Evolutionary conservation across 257 asterid genomes (phyloP), one percentile per base, ranked within the genome.

Genomic region (Solanum stenotomum): DNA sequence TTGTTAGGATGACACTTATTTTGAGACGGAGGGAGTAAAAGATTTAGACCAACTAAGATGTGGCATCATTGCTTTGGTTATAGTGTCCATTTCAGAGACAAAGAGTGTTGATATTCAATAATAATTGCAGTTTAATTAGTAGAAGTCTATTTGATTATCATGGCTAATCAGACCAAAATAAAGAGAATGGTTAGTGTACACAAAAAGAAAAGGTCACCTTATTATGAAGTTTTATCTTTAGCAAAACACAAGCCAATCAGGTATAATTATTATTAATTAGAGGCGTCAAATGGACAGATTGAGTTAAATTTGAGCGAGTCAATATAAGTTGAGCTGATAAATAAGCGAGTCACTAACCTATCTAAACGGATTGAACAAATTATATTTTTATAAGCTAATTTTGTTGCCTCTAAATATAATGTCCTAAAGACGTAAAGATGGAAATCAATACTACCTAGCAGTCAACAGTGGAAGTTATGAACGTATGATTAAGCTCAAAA

Each of bases 331-430:
- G 25, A 56, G 4, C 25, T 56, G 2, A 56, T 56, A 56, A 42
- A 42, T 56, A 0, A 56, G 1, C n/a, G 2, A 6, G 11, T 56
- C 2, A 20, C 14, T 23, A n/a, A n/a, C 4, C 2, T 11, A 65
- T 1, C 2, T 2, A n/a, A 23, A 63, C 0, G 6, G 1, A 10
- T n/a, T 10, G 15, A 0, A 59, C 27, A 1, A n/a, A 65, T n/a
- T n/a, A 10, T n/a, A 5, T n/a, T 65, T n/a, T 65, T 0, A 10
- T 1, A 65, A 11, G 15, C 2, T 65, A 65, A n/a, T 65, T 65
- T 65, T 65, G 1, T n/a, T 1, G 3, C 1, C 14, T 0, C 0
- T 4, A 0, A 2, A 23, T 23, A 65, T 2, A 71, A 16, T 31
- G 25, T 4, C 44, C 27, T 4, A 18, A 72, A 33, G 14, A 72